Evolutionary conservation across 805 yeast genomes (phyloP), one percentile per base, ranked within the genome.

Genomic region (Cyberlindnera lachancei): DNA sequence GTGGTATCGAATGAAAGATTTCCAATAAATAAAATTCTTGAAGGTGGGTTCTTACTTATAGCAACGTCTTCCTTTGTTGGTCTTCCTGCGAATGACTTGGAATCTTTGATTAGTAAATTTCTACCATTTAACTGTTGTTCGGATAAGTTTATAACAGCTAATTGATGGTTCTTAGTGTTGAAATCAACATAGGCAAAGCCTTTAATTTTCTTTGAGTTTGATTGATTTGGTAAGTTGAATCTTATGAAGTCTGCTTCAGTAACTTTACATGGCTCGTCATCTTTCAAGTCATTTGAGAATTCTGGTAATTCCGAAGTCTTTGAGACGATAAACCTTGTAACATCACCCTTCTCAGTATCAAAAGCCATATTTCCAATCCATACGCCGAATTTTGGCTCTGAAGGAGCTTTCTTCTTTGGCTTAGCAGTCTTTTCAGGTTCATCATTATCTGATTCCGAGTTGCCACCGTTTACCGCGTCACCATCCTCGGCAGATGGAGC

Each of bases 281-380:
- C 61, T 7, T 35, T 28, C 6, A 45, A 28, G 0, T 45, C 51
- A 3, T 48, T 50, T 1, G 51, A 35, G 16, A 42, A 54, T 6
- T 52, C 62, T 4, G 57, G 57, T 9, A 49, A 52, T 1, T 53
- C 60, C 12, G 60, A 49, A 0, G 90, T 72, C 50, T 79, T 83
- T 8, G 72, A 68, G 2, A 68, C 59, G 7, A 92, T 57, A 42
- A 81, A 86, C 33, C 76, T 66, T 11, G 63, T 61, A 21, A 92
- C 51, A 41, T 87, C 94, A 22, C 81, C 90, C 45, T 70, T 75
- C 0, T 78, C 67, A 5, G 96, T 85, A 32, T 84, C 92, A 49
- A 80, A 92, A 0, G 95, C 69, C 41, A 92, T 59, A 54, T 92
- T 92, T 26, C 98, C 98, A 29, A 92, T 73, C 98, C 98, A 92